phyloP scores from a whole-genome alignment of 495 filamentous ascomycete genomes.

The Cercophora newfieldiana region DNA sequence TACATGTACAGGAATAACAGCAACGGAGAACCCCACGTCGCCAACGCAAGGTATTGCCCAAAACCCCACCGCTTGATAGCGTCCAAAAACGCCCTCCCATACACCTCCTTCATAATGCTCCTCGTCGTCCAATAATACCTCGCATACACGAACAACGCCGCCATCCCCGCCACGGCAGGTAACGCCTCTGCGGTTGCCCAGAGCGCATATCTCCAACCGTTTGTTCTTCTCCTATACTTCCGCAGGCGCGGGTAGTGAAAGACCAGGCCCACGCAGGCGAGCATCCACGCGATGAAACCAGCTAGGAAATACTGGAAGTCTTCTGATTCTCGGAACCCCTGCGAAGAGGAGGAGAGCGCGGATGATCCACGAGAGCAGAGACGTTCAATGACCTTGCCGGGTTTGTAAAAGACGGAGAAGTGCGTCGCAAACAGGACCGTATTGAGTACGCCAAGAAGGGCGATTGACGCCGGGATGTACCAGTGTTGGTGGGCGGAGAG shows the following conservation, averaged over 20 bases:
- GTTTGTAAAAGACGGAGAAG: conserved; percentile 19
- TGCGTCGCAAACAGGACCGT: conserved; percentile 24
- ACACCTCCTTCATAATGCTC: conserved; percentile 26
- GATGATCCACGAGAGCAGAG: conserved; percentile 17
- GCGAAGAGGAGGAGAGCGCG: neutral
- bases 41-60: conserved; percentile 27
- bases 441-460: conserved; percentile 14
- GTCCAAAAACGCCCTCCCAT: conserved; percentile 20
- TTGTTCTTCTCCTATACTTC: neutral
- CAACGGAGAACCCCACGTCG: conserved; percentile 25
- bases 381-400: conserved; percentile 19
- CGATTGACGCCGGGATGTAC: conserved; percentile 15
- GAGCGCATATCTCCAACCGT: neutral
- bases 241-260: conserved; percentile 21
- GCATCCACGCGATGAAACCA: conserved; percentile 17
- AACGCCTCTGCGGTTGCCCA: conserved; percentile 17
- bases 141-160: conserved; percentile 16
- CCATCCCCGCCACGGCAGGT: conserved; percentile 15
- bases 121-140: conserved; percentile 25
- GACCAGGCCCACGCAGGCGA: conserved; percentile 17
- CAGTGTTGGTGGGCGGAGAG: conserved; percentile 9
- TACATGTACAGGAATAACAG: conserved; percentile 11
- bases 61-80: conserved; percentile 23
- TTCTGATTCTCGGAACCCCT: conserved; percentile 16
- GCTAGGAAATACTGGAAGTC: conserved; percentile 20